phyloP scores from a whole-genome alignment of 2,329 filamentous ascomycete genomes.

The Teratosphaeria epicoccoides region DNA sequence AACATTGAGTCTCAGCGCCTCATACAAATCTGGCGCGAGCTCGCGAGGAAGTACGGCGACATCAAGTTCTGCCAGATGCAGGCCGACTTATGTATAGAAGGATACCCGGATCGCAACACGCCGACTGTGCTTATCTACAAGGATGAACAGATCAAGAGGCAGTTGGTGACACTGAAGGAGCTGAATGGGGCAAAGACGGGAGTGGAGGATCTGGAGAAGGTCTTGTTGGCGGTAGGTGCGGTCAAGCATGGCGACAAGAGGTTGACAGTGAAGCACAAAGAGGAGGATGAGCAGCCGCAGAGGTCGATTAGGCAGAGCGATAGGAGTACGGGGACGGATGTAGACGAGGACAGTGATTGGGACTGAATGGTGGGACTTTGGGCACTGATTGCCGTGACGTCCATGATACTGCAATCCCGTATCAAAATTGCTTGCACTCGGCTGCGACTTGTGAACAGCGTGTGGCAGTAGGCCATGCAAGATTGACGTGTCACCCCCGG shows the following conservation, averaged over 20 bases:
- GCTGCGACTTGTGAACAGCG: too few relatives aligned
- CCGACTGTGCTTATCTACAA: conserved; percentile 89
- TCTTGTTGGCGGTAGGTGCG: conserved; percentile 74
- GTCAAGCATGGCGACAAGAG: conserved; percentile 69
- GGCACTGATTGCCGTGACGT: too few relatives aligned
- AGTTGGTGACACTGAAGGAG: conserved; percentile 79
- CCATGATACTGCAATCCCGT: too few relatives aligned
- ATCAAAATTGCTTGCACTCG: too few relatives aligned
- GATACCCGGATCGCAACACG: conserved; percentile 89
- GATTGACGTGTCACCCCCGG: too few relatives aligned
- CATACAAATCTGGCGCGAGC: conserved; percentile 73
- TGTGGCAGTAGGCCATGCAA: too few relatives aligned
- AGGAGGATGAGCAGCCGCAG: conserved; percentile 23
- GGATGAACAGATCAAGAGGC: conserved; percentile 82
- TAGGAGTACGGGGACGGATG: neutral
- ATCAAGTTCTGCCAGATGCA: conserved; percentile 97
- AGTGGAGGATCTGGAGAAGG: conserved; percentile 61
- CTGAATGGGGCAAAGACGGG: conserved; percentile 62
- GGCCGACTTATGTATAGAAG: conserved; percentile 86
- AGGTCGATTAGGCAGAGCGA: conserved; percentile 1
- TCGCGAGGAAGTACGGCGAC: conserved; percentile 78
- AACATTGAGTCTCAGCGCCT: conserved; percentile 80
- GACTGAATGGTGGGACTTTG: neutral
- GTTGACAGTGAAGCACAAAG: conserved; percentile 37
- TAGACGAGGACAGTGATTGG: neutral